Evolutionary conservation across 2,329 filamentous ascomycete species (phyloP).

Genomic region (Penicillium crustosum): DNA sequence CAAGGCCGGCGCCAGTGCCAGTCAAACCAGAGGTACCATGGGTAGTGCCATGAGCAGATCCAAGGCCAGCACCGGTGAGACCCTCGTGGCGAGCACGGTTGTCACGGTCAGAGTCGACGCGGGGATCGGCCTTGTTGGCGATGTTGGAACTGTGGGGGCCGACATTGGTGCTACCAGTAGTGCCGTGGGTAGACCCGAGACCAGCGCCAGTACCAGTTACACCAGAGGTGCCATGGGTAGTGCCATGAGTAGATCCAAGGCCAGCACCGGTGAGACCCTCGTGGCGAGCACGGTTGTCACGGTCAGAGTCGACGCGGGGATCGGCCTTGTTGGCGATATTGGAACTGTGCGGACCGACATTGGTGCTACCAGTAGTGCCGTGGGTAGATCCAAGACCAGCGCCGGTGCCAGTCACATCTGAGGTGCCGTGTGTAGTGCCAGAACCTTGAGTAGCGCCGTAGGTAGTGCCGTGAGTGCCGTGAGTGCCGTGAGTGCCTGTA

Average conservation of each 20-base stretch:
- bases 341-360: slow-evolving; percentile 39
- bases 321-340: slow-evolving; percentile 36
- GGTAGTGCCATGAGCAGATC: neutral
- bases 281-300: slow-evolving; percentile 14
- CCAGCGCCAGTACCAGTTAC: neutral
- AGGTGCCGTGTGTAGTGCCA: too few species aligned
- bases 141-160: neutral
- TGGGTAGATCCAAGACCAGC: neutral
- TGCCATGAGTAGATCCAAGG: neutral
- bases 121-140: slow-evolving; percentile 21
- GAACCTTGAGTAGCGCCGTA: neutral
- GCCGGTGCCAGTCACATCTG: neutral
- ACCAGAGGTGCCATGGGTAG: neutral
- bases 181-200: neutral
- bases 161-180: neutral
- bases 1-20: neutral
- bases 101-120: slow-evolving; percentile 4
- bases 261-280: neutral
- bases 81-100: slow-evolving; percentile 2
- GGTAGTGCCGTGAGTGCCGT: neutral
- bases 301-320: slow-evolving; percentile 42
- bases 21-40: neutral
- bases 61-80: neutral
- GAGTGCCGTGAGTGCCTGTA: neutral
- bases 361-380: slow-evolving; percentile 10